Evolutionary conservation across 257 asterid species (phyloP).

Genomic region (Paraleonurus japonicus): DNA sequence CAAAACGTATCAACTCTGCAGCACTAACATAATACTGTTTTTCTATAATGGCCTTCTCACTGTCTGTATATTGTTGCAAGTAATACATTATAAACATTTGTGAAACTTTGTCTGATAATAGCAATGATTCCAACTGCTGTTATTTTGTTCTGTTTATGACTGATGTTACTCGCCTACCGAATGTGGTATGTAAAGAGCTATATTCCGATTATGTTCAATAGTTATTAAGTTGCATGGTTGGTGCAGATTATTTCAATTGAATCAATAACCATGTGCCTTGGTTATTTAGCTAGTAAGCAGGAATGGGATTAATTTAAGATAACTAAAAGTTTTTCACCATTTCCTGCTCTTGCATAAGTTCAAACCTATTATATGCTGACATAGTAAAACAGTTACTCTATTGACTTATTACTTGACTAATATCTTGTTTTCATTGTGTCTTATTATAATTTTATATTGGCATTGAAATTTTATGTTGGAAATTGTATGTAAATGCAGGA

Average conservation of each 20-base stretch:
- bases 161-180: neutral
- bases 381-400: neutral
- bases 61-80: neutral
- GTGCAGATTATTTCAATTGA: neutral
- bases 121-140: neutral
- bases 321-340: neutral
- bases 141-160: neutral
- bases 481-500: constrained; percentile 27
- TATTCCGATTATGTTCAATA: neutral
- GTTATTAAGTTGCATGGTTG: neutral
- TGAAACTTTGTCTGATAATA: neutral
- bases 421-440: neutral
- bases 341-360: neutral
- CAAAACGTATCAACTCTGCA: neutral
- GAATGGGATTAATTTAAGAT: neutral
- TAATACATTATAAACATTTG: neutral
- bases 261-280: neutral
- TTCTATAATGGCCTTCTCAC: neutral
- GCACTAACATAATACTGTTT: neutral
- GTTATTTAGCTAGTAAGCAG: neutral
- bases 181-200: neutral
- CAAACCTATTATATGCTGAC: neutral
- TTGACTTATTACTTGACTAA: neutral
- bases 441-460: neutral
- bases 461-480: neutral